Percentiles rank a stretch among this genome's conserved stretches.
Conservation (phyloP, 805 yeast genomes). For the Saturnispora bothae region DNA sequence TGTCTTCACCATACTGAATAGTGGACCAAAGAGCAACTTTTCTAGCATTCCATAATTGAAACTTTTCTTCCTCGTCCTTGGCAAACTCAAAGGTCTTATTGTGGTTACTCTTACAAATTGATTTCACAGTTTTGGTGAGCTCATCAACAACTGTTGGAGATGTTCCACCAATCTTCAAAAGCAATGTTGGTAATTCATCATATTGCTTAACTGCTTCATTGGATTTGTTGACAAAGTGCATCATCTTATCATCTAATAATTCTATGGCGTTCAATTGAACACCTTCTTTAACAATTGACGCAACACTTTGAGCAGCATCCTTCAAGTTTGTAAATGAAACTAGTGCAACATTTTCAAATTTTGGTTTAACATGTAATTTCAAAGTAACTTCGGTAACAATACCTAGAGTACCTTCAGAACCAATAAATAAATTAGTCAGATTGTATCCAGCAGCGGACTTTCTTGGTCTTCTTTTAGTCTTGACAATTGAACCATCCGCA, state of each 20-base stretch:
- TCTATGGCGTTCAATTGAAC: conserved; percentile 73
- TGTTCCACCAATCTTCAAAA: conserved; percentile 66
- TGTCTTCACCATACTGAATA: conserved; percentile 50
- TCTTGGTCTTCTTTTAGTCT: conserved; percentile 65
- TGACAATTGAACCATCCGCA: conserved; percentile 70
- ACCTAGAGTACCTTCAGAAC: conserved; percentile 76
- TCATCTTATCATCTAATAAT: conserved; percentile 60
- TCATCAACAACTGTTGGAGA: conserved; percentile 38
- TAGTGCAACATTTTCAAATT: conserved; percentile 54
- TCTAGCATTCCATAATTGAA: conserved; percentile 72
- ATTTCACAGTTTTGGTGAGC: conserved; percentile 38
- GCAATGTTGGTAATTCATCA: conserved; percentile 63
- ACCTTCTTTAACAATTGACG: conserved; percentile 54
- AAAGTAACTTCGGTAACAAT: conserved; percentile 61
- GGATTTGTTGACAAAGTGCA: conserved; percentile 57
- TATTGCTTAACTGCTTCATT: conserved; percentile 44
- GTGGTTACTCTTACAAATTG: conserved; percentile 36
- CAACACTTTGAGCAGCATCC: conserved; percentile 65
- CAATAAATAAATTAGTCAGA: conserved; percentile 65
- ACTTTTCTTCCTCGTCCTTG: conserved; percentile 48
- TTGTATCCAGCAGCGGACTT: conserved; percentile 77
- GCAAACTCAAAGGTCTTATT: conserved; percentile 54
- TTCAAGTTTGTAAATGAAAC: conserved; percentile 53
- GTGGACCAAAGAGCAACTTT: conserved; percentile 68
- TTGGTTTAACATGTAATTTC: conserved; percentile 53